phyloP scores from a whole-genome alignment of 2,329 filamentous ascomycete species.

The Aspergillus ruber region DNA sequence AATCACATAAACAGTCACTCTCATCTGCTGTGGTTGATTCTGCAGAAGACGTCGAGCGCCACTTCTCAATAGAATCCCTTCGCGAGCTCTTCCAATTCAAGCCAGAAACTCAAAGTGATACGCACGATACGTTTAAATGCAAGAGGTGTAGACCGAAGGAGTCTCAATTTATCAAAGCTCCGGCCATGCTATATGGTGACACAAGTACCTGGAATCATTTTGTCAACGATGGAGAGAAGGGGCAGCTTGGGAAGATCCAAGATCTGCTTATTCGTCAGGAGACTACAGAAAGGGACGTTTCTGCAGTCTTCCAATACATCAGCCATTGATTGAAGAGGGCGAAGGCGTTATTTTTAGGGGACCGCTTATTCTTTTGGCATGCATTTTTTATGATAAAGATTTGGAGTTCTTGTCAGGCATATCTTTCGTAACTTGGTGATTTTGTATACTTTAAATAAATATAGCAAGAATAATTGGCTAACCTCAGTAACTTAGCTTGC shows the following conservation, averaged over 20 bases:
- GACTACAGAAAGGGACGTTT: constrained; percentile 69
- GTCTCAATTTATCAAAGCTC: constrained; percentile 79
- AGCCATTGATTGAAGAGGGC: constrained; percentile 58
- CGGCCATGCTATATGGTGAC: constrained; percentile 93
- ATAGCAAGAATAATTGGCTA: too few species aligned
- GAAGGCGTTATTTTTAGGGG: background rate
- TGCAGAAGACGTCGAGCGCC: constrained; percentile 92
- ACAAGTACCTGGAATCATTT: constrained; percentile 99
- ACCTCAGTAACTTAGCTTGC: too few species aligned
- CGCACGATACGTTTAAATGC: constrained; percentile 98
- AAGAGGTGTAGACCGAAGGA: constrained; percentile 88
- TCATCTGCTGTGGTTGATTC: constrained; percentile 95
- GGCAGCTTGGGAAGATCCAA: constrained; percentile 72
- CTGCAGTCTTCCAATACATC: constrained; percentile 97
- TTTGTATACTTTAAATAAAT: background rate
- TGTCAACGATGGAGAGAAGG: constrained; percentile 63
- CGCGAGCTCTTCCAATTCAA: constrained; percentile 93
- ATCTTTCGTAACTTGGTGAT: background rate
- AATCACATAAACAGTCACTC: constrained; percentile 94
- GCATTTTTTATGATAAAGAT: background rate
- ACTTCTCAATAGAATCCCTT: constrained; percentile 87
- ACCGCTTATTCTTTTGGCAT: constrained; percentile 1
- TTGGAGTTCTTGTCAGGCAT: background rate
- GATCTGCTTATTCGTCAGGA: constrained; percentile 88
- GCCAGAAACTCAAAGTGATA: constrained; percentile 77